phyloP scores from a whole-genome alignment of 768 basidiomycete species.

The Termitomyces sp. region DNA sequence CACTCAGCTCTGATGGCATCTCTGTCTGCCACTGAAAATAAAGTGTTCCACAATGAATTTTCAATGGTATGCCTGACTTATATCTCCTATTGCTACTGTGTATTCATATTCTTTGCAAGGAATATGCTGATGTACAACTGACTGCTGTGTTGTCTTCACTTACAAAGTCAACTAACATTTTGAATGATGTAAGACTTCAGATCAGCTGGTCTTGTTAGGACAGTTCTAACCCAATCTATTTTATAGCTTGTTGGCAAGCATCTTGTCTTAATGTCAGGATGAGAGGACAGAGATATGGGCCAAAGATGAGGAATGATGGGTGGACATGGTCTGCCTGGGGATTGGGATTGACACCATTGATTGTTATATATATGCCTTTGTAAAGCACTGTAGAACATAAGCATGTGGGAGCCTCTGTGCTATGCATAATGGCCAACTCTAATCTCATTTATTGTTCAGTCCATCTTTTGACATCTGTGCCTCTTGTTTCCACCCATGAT shows the following conservation, averaged over 20 bases:
- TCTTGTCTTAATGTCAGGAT: constrained; percentile 51
- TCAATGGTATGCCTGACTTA: constrained; percentile 52
- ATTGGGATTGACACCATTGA: constrained; percentile 58
- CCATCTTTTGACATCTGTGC: constrained; percentile 6
- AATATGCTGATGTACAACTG: constrained; percentile 94
- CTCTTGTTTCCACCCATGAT: constrained; percentile 34
- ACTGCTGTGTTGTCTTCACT: constrained; percentile 85
- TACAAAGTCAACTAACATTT: constrained; percentile 81
- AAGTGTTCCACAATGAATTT: constrained; percentile 84
- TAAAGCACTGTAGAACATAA: constrained; percentile 19
- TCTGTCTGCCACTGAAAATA: constrained; percentile 82
- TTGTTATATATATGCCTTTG: background rate
- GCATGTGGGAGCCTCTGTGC: constrained; percentile 7
- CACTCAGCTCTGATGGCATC: constrained; percentile 85
- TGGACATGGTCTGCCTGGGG: constrained; percentile 39
- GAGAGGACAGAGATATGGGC: constrained; percentile 53
- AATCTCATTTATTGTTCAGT: constrained; percentile 19
- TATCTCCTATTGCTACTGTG: background rate
- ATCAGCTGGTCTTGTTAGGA: background rate
- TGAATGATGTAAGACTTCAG: constrained; percentile 75
- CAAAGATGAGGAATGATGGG: constrained; percentile 49
- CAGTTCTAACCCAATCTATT: constrained; percentile 5
- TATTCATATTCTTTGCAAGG: constrained; percentile 41
- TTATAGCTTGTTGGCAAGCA: constrained; percentile 77
- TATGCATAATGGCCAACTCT: constrained; percentile 25